These are phyloP conservation scores for Agastache rugosa DNA, from an alignment of 257 asterid species.

Conservation along the genomic window DNA sequence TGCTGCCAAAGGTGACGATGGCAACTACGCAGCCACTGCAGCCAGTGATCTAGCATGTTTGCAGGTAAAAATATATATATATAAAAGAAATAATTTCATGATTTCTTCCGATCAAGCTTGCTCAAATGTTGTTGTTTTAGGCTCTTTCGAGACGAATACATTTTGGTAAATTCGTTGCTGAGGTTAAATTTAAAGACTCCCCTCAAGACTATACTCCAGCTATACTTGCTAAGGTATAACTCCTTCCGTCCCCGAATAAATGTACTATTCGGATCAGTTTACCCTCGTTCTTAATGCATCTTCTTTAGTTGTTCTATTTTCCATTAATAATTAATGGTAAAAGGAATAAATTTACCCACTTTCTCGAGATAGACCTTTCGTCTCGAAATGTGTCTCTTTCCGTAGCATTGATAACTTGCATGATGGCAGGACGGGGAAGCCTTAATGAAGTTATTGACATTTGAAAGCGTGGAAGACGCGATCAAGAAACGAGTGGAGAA, in stretches of 20 bases:
- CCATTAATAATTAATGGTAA: no score
- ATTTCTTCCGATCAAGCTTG: neutral
- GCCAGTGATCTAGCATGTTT: slow-evolving; percentile 66
- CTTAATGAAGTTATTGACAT: slow-evolving; percentile 75
- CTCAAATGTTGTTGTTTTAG: slow-evolving; percentile 39
- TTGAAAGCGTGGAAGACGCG: slow-evolving; percentile 71
- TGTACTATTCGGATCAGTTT: no score
- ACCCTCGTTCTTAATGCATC: no score
- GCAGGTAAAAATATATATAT: no score
- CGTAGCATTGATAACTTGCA: neutral
- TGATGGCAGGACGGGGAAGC: slow-evolving; percentile 72
- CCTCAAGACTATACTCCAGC: slow-evolving; percentile 68
- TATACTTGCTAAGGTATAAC: slow-evolving; percentile 66
- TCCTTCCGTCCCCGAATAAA: no score
- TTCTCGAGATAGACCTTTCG: no score
- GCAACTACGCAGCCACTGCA: slow-evolving; percentile 61
- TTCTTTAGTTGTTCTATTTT: no score
- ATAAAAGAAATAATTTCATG: no score
- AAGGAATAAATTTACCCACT: no score
- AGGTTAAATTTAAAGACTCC: slow-evolving; percentile 74
- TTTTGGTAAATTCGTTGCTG: slow-evolving; percentile 88
- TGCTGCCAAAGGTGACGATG: slow-evolving; percentile 54
- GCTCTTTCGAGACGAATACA: slow-evolving; percentile 88
- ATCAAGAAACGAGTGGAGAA: slow-evolving; percentile 79
- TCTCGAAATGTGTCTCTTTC: no score